These are phyloP conservation scores for Euclidium syriacum DNA, from an alignment of 345 rosid genomes.

Conservation along the genomic window DNA sequence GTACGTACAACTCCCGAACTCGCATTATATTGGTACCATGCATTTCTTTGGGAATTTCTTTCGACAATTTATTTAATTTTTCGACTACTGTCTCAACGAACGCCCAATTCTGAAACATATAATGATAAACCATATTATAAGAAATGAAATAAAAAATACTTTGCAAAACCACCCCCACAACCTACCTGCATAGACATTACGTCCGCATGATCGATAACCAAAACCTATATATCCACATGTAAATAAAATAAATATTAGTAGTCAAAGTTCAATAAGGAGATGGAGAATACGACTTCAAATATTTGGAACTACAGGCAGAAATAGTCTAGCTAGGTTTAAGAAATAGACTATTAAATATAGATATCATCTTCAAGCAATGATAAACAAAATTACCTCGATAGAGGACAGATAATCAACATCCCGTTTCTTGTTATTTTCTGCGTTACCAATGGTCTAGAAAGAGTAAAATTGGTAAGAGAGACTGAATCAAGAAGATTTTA, in stretches of 20 bases:
- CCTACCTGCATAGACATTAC: constrained; percentile 87
- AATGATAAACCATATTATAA: constrained; percentile 12
- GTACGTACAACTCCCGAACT: constrained; percentile 67
- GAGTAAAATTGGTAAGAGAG: constrained; percentile 2
- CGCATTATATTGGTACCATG: constrained; percentile 90
- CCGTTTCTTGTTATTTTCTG: constrained; percentile 53
- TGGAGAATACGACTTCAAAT: neutral
- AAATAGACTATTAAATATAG: neutral
- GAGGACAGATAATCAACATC: constrained; percentile 90
- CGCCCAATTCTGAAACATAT: constrained; percentile 74
- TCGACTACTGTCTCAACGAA: constrained; percentile 56
- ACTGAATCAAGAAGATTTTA: constrained; percentile 1
- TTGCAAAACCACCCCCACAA: constrained; percentile 21
- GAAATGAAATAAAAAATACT: neutral
- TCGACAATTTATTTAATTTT: constrained; percentile 52
- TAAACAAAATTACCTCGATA: constrained; percentile 58
- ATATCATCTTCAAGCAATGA: constrained; percentile 13
- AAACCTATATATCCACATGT: constrained; percentile 55
- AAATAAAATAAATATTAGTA: constrained; percentile 5
- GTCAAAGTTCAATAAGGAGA: constrained; percentile 1
- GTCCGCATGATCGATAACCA: constrained; percentile 90
- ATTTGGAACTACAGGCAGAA: neutral
- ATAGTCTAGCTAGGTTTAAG: constrained; percentile 12
- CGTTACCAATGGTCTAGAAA: constrained; percentile 66
- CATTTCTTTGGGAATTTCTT: too few species aligned